Evolutionary conservation across 2,329 filamentous ascomycete species (phyloP), one percentile per base, ranked within the genome.

Genomic region (Nannizzia gypsea): DNA sequence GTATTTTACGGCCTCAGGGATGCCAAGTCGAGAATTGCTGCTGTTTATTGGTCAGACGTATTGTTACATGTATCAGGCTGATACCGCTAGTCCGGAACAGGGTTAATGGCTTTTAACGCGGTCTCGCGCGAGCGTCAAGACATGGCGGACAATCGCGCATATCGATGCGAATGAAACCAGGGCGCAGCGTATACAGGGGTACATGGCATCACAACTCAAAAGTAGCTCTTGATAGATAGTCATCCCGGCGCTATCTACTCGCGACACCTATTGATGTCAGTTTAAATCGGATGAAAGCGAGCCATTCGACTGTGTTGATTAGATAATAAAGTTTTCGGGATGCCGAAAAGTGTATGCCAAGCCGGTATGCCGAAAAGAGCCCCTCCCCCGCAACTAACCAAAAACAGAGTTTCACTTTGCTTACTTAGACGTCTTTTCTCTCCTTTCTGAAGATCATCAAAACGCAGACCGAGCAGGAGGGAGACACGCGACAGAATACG

Each of bases 351-450:
- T 6, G 3, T 22, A 20, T 34, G 36, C 55, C 55, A 57, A 40
- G 55, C 11, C 40, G 55, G 34, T 17, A 57, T 57, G 15, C 50
- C 50, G 50, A 54, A 28, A 36, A 36, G 31, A 36, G 50, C 50
- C 50, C 50, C 55, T n/a, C 40, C 55, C 55, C 34, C 55, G 40
- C 40, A 34, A 3, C 15, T 6, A 24, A 13, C 55, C 24, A 56
- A 56, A 55, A 31, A 55, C 17, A 55, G n/a, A 55, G n/a, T 28
- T 56, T 40, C 52, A 40, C 52, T 15, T 42, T 42, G 38, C 38
- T 42, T 42, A 4, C 38, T 42, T 42, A 4, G n/a, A 54, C 50
- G 24, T 54, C 50, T 9, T 13, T n/a, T 31, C n/a, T 6, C 20
- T 28, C 22, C 3, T 28, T 17, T n/a, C 28, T 54, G 26, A 54